Base-by-base conservation (phyloP, 129 eudicot species). In the Smallanthus sonchifolius region DNA sequence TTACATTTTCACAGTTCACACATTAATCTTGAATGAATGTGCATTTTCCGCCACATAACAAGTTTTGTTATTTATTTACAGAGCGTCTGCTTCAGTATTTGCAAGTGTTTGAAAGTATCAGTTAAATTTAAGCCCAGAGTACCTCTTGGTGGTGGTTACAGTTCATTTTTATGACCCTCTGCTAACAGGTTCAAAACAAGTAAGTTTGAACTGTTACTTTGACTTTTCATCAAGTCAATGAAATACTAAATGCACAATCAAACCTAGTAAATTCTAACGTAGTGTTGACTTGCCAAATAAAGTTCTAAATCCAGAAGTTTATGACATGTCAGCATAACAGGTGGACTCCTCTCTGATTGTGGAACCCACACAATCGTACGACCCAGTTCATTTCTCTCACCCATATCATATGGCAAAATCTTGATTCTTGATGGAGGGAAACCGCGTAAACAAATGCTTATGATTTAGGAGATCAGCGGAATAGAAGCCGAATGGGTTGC, bases 91-190 rank as follows among this genome's bases (percentile, higher is more conserved):
- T 94, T 94, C 76, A 72, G 72, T 55, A 78, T 75, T 47, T 94
- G 96, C 74, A 86, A 84, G 43, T 79, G 74, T 74, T 79, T 94
- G 84, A 68, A 56, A 76, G 86, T 73, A 45, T 84, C 90, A 17
- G 88, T 86, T 57, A 70, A 35, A 67, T 90, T 91, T 81, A 75
- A 61, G 67, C 98, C 96, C 6, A 82, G 84, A 55, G 84, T 87
- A 71, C 97, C 98, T 38, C 83, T 94, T 60, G 93, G 89, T 42
- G 98, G 98, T 79, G 97, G 96, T 38, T 82, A 80, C 66, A 79
- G 83, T 74, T 90, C 91, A 5, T 94, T 79, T 78, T 37, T 80
- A 16, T 94, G 63, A 90, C 85, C 71, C 56, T 75, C 48, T 60
- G 17, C 56, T 17, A 37, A 40, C 19, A 14, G 40, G 47, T 64